These are phyloP conservation scores for Leccinum olivaceopallidum DNA, from an alignment of 768 basidiomycete species.

Conservation along the genomic window DNA sequence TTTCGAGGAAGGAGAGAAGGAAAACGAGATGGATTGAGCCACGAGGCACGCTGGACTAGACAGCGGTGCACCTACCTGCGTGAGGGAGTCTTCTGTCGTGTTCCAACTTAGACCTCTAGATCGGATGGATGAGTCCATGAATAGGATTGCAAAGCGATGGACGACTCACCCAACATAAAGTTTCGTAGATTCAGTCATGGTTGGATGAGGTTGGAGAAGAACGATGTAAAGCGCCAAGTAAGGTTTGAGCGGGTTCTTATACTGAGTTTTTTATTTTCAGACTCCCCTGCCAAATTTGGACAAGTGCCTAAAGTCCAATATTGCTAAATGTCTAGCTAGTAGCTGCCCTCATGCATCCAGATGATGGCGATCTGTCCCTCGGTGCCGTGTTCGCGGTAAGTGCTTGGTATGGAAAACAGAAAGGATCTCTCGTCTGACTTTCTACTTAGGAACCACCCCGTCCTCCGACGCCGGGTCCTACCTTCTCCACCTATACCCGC, in stretches of 20 bases:
- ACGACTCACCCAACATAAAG: conserved; percentile 34
- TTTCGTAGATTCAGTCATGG: conserved; percentile 31
- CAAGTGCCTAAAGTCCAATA: not conserved
- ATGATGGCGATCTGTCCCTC: not conserved
- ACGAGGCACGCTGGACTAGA: not conserved
- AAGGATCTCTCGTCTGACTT: not conserved
- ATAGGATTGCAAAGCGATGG: not conserved
- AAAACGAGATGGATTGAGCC: conserved; percentile 10
- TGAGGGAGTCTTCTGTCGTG: conserved; percentile 31
- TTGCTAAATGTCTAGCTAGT: no score
- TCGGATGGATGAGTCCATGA: not conserved
- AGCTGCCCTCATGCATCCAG: not conserved
- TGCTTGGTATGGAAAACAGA: not conserved
- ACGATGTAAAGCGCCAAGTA: conserved; percentile 11
- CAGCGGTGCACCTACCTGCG: conserved; percentile 20
- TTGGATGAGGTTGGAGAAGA: conserved; percentile 16
- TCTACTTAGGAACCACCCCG: conserved; percentile 54
- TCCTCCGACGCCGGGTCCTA: conserved; percentile 68
- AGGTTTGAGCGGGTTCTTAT: conserved; percentile 31
- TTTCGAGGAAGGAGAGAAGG: conserved; percentile 10
- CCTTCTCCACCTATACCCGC: conserved; percentile 50
- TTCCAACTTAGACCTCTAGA: conserved; percentile 35
- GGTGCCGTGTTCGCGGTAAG: not conserved
- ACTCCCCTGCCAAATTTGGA: conserved; percentile 31
- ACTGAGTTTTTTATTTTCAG: conserved; percentile 28